These are phyloP conservation scores for Actinidia polygama DNA, from an alignment of 179 eudicot genomes.

Conservation along the genomic window DNA sequence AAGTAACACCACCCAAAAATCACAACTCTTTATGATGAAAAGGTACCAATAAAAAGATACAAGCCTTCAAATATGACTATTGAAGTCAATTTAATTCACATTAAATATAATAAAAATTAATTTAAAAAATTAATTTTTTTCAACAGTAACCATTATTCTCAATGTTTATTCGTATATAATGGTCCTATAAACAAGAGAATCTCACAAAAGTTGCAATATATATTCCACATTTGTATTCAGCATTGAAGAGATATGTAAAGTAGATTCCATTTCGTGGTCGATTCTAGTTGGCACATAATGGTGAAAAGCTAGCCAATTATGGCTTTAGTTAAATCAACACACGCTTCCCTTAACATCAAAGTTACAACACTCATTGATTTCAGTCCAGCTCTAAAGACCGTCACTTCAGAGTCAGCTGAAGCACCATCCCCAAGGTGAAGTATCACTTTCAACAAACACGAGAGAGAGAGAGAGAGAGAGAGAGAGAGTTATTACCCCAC, in stretches of 20 bases:
- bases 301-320: neutral
- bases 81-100: too few relatives aligned
- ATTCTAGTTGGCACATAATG: slow-evolving; percentile 1
- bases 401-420: neutral
- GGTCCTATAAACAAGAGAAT: too few relatives aligned
- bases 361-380: neutral
- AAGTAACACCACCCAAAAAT: too few relatives aligned
- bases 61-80: too few relatives aligned
- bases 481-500: neutral
- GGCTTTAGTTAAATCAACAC: neutral
- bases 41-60: too few relatives aligned
- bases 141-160: too few relatives aligned
- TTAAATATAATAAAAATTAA: too few relatives aligned
- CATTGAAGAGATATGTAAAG: neutral
- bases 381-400: slow-evolving; percentile 7
- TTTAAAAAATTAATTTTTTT: too few relatives aligned
- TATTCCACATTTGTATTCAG: too few relatives aligned
- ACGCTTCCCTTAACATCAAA: slow-evolving; percentile 8
- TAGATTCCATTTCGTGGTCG: slow-evolving; percentile 10
- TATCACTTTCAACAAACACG: neutral
- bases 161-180: too few relatives aligned
- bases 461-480: neutral
- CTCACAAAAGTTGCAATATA: neutral
- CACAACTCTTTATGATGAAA: too few relatives aligned
- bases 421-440: neutral